These are phyloP conservation scores for Clonostachys sp. DNA, from an alignment of 2,329 filamentous ascomycete species.

Conservation along the genomic window DNA sequence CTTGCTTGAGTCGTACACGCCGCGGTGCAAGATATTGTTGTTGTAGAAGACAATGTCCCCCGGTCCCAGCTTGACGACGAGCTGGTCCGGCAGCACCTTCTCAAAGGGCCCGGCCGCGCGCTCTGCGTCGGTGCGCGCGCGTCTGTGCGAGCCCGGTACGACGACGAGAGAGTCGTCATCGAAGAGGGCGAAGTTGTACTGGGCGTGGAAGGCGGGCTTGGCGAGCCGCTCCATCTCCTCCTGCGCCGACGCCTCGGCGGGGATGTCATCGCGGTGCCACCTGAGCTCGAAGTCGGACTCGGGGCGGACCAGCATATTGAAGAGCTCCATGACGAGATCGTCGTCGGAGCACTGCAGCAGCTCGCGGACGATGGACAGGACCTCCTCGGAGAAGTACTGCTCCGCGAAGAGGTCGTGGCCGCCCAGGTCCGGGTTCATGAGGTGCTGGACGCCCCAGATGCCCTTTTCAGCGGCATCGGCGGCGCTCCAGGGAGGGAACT, in stretches of 20 bases:
- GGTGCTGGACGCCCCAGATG: slow-evolving; percentile 88
- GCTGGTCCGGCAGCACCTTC: slow-evolving; percentile 54
- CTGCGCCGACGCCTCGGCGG: slow-evolving; percentile 56
- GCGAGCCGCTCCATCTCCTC: slow-evolving; percentile 62
- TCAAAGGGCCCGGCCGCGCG: slow-evolving; percentile 63
- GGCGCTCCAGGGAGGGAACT: slow-evolving; percentile 83
- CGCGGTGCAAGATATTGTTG: slow-evolving; percentile 80
- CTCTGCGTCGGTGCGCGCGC: slow-evolving; percentile 67
- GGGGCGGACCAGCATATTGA: slow-evolving; percentile 79
- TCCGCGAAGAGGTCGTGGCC: slow-evolving; percentile 56
- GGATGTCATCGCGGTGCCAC: slow-evolving; percentile 85
- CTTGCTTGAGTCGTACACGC: slow-evolving; percentile 53
- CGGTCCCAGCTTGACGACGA: slow-evolving; percentile 60
- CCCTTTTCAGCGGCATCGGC: slow-evolving; percentile 48
- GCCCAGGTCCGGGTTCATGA: slow-evolving; percentile 70
- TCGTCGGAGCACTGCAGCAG: slow-evolving; percentile 55
- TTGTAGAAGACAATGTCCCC: slow-evolving; percentile 87
- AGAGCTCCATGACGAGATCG: slow-evolving; percentile 78
- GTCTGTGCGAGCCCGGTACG: slow-evolving; percentile 70
- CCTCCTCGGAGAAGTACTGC: slow-evolving; percentile 66
- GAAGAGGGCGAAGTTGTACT: slow-evolving; percentile 83
- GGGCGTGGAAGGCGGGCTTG: slow-evolving; percentile 66
- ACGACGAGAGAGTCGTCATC: slow-evolving; percentile 71
- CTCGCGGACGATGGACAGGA: slow-evolving; percentile 60
- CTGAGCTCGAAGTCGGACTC: slow-evolving; percentile 66